Evolutionary conservation across 2,329 filamentous ascomycete genomes (phyloP).

Genomic region (Trichophyton benhamiae): DNA sequence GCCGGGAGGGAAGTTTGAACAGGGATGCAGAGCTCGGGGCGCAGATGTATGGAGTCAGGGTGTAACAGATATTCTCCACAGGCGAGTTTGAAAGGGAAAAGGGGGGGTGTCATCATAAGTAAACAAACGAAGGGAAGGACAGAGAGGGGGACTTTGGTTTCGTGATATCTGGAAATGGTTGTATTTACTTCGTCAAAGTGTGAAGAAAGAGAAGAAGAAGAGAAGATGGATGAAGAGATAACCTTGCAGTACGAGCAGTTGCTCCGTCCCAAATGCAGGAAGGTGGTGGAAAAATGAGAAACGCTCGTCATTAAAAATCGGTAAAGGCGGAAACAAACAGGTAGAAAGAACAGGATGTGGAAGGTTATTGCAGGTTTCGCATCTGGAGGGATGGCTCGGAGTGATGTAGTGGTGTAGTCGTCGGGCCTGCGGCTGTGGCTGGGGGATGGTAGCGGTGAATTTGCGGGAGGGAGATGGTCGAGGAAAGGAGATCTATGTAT

Average conservation of each 20-base stretch:
- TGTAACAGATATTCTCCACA: background rate
- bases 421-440: background rate
- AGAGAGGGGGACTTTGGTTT: background rate
- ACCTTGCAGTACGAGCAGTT: constrained; percentile 5
- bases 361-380: background rate
- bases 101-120: background rate
- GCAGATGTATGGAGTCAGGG: background rate
- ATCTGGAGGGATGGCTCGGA: background rate
- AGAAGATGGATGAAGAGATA: background rate
- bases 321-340: background rate
- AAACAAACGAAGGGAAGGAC: background rate
- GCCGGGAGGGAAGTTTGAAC: background rate
- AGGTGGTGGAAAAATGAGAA: background rate
- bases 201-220: background rate
- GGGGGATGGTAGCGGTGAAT: background rate
- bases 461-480: background rate
- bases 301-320: constrained; percentile 6
- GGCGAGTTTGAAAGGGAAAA: background rate
- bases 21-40: background rate
- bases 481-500: constrained; percentile 1
- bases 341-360: background rate
- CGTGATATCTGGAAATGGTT: background rate
- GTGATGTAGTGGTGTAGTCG: background rate
- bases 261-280: constrained; percentile 5
- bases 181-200: background rate